These are phyloP conservation scores for Russula olivacea DNA, from an alignment of 768 basidiomycete genomes.

Conservation along the genomic window DNA sequence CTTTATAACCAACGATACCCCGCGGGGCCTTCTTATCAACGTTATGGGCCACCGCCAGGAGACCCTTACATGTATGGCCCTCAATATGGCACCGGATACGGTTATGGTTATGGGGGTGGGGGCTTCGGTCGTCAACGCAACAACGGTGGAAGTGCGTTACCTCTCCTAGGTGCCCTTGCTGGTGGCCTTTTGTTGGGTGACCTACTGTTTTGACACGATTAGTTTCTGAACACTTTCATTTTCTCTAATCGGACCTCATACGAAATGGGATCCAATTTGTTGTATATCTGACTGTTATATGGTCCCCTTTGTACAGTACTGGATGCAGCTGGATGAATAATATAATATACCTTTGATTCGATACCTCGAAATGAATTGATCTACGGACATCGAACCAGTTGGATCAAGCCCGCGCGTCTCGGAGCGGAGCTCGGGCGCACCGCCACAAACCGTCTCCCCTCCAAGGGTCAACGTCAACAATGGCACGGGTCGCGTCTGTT, in stretches of 20 bases:
- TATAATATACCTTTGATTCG: background rate
- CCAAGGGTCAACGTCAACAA: background rate
- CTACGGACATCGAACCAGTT: background rate
- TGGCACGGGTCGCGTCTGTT: slow-evolving; percentile 40
- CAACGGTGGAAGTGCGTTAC: slow-evolving; percentile 27
- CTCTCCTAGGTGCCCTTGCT: slow-evolving; percentile 34
- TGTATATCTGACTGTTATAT: background rate
- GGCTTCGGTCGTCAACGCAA: background rate
- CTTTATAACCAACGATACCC: slow-evolving; percentile 5
- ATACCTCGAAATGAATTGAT: background rate
- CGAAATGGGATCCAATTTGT: background rate
- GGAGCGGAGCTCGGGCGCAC: background rate
- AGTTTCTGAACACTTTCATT: slow-evolving; percentile 2
- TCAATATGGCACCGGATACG: slow-evolving; percentile 18
- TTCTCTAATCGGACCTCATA: background rate
- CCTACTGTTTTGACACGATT: background rate
- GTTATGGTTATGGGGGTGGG: slow-evolving; percentile 15
- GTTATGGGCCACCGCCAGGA: slow-evolving; percentile 30
- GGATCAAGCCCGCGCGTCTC: no score
- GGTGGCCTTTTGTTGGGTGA: slow-evolving; percentile 32
- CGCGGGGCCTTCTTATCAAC: slow-evolving; percentile 1
- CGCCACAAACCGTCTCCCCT: background rate
- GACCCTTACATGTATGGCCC: slow-evolving; percentile 22
- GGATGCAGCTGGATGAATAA: background rate
- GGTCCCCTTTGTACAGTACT: background rate